A percentile compares a stretch with the other conserved stretches of the same genome.
Conservation (phyloP, 352 stramenopile species). For the Phytophthora sp. region DNA sequence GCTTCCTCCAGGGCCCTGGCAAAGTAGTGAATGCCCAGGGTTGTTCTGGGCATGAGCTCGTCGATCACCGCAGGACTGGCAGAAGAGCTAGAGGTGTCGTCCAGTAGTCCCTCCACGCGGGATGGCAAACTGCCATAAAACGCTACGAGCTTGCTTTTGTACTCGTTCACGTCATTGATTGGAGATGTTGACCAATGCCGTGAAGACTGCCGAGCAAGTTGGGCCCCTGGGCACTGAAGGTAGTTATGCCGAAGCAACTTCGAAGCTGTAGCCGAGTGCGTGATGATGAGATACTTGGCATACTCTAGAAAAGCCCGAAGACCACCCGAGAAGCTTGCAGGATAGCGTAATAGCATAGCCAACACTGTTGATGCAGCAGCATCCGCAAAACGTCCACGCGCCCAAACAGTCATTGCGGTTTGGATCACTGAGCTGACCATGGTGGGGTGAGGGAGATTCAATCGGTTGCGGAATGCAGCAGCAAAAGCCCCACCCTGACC, state of each 20-base stretch:
- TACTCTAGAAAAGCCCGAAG: constrained; percentile 75
- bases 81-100: constrained; percentile 13
- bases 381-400: constrained; percentile 49
- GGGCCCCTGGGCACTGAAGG: constrained; percentile 28
- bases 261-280: constrained; percentile 37
- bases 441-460: constrained; percentile 12
- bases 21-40: constrained; percentile 54
- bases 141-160: constrained; percentile 44
- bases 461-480: constrained; percentile 23
- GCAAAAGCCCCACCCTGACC: constrained; percentile 1
- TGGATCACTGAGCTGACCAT: constrained; percentile 55
- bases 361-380: constrained; percentile 36
- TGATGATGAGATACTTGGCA: constrained; percentile 59
- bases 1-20: constrained; percentile 49
- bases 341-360: constrained; percentile 38
- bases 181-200: constrained; percentile 12
- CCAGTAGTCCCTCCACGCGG: constrained; percentile 15
- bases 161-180: constrained; percentile 42
- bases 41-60: constrained; percentile 51
- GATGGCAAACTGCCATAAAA: constrained; percentile 41
- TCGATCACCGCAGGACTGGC: constrained; percentile 16
- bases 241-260: constrained; percentile 67
- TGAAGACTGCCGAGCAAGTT: constrained; percentile 8
- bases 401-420: constrained; percentile 45
- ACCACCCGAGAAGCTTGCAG: constrained; percentile 36